Base-by-base conservation (phyloP, 129 eudicot genomes). In the Dittrichia graveolens region DNA sequence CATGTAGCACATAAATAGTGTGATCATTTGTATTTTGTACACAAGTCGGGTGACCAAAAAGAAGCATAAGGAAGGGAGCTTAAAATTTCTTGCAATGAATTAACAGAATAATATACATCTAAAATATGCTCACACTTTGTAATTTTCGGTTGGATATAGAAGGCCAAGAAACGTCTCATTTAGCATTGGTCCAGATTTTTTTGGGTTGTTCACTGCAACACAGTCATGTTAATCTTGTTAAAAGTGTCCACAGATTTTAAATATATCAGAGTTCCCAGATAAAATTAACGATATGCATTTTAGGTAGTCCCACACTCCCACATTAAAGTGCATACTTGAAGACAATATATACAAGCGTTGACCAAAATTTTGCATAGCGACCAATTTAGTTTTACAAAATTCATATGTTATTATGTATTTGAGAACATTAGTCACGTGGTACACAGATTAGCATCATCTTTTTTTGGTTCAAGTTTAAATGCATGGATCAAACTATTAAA, bases 81-180 rank as follows among this genome's bases (percentile, higher is more conserved):
- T 4, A 31, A 47, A 60, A 4, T 8, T 59, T 61, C 58, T 61
- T 37, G 47, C 40, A 61, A 4, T 19, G 6, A 38, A 75, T 69
- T 8, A 11, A 19, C 61, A 61, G 14, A 37, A 65, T 10, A 65
- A 52, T 40, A 53, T 2, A 60, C 19, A 67, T 41, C 11, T 57
- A 50, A 55, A 77, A 64, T 61, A 49, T 78, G 65, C 96, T 80
- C 73, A 95, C 97, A 95, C 96, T 95, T 91, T 91, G 83, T 90
- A 95, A 80, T 88, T 95, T 65, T 91, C 96, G 16, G 97, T 86
- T 67, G 99, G 99, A 78, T 95, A 95, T 34, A 90, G 85, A 81
- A 95, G 83, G 31, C 99, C 99, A 74, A 94, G 96, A 72, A 95
- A 95, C 46, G 99, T 88, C 87, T 95, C 99, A 74, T 95, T 95